Evolutionary conservation across 2,329 filamentous ascomycete genomes (phyloP), one percentile per base, ranked within the genome.

Genomic region (Phialophora macrospora): DNA sequence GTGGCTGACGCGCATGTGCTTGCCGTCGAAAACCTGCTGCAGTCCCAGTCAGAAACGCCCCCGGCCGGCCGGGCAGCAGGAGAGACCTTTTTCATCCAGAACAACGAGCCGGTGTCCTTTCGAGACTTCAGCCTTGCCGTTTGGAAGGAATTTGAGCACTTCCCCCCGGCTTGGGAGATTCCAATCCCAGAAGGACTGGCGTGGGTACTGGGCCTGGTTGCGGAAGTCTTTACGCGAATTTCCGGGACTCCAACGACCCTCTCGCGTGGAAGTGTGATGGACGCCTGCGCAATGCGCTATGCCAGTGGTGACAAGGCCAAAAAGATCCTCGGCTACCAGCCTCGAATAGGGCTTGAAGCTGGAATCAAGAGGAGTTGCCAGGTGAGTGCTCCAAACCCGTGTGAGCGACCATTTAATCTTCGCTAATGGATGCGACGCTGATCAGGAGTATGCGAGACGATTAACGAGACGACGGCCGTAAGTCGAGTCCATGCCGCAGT

Each of bases 261-360:
- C 58, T 82, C 82, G 73, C 77, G 82, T 44, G 85, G 85, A 1
- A 82, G 82, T 68, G 82, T 88, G 3, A 79, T 78, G 69, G 86
- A 88, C 76, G 85, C 81, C 41, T 81, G 82, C 64, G 78, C 81
- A 46, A 77, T 80, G 55, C 76, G 83, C 60, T 88, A 87, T 77
- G 81, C 82, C 22, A 82, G 78, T 70, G 82, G 83, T 32, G 74
- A 76, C 12, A 86, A 85, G 71, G 85, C 84, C 48, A 80, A 74
- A 67, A 72, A 72, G 56, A 74, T 87, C 1, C 70, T 88, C 67
- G 83, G 84, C 20, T 87, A 87, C 72, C 73, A 77, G 65, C 80
- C 85, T 51, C 76, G 75, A 58, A 78, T 87, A 11, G 77, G 78
- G 1, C 77, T 87, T 60, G 79, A 82, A 44, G 82, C 85, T 34